phyloP scores from a whole-genome alignment of 768 basidiomycete genomes.

The Calocybe cyanea region DNA sequence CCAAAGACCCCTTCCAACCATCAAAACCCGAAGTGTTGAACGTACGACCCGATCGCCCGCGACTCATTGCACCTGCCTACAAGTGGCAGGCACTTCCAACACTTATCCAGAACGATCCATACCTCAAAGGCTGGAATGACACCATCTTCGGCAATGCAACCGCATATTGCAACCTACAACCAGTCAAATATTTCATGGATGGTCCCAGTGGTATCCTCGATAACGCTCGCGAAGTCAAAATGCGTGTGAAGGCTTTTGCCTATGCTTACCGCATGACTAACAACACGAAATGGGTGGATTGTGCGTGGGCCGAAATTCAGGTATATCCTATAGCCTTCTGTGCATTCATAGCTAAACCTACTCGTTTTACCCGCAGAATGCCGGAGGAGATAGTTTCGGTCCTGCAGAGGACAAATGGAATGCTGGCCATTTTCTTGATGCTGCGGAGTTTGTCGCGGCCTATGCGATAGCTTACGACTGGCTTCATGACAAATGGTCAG shows the following conservation, averaged over 20 bases:
- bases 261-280: constrained; percentile 92
- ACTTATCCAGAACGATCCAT: constrained; percentile 80
- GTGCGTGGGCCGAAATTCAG: constrained; percentile 78
- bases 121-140: constrained; percentile 84
- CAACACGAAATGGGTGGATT: constrained; percentile 87
- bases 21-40: constrained; percentile 54
- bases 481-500: constrained; percentile 51
- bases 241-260: constrained; percentile 86
- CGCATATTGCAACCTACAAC: constrained; percentile 56
- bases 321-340: constrained; percentile 32
- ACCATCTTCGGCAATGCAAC: constrained; percentile 90
- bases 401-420: constrained; percentile 73
- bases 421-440: constrained; percentile 84
- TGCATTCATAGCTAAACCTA: neutral
- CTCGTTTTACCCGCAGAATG: constrained; percentile 52
- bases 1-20: constrained; percentile 72
- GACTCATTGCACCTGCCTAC: constrained; percentile 86
- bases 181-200: constrained; percentile 72
- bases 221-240: constrained; percentile 83
- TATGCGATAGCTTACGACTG: constrained; percentile 96
- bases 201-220: constrained; percentile 91
- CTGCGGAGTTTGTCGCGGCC: constrained; percentile 84
- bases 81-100: constrained; percentile 82
- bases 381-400: constrained; percentile 63
- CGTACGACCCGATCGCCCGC: constrained; percentile 78